phyloP scores from a whole-genome alignment of 2,329 filamentous ascomycete species.

The Cladosporium austrohemisphaericum region DNA sequence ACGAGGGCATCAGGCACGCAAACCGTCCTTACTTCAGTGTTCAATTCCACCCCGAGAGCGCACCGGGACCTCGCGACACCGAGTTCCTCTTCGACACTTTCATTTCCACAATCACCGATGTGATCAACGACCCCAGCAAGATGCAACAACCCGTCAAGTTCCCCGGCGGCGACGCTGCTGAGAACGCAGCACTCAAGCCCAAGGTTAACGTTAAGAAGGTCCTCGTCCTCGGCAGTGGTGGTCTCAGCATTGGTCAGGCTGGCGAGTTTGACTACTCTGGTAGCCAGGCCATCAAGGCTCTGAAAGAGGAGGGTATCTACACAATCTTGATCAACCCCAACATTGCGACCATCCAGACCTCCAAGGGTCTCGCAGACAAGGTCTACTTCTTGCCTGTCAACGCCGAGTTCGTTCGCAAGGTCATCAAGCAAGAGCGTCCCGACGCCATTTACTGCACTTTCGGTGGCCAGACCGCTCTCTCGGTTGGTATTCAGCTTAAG shows the following conservation, averaged over 20 bases:
- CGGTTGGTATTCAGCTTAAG: conserved; percentile 94
- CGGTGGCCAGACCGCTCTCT: conserved; percentile 93
- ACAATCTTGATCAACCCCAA: conserved; percentile 98
- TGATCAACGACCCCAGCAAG: conserved; percentile 62
- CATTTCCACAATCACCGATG: conserved; percentile 74
- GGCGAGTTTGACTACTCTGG: conserved; percentile 99
- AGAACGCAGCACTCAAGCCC: conserved; percentile 73
- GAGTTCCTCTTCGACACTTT: conserved; percentile 98
- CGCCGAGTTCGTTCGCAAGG: conserved; percentile 94
- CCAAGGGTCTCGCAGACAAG: conserved; percentile 95
- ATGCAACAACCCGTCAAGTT: conserved; percentile 75
- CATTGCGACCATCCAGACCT: conserved; percentile 97
- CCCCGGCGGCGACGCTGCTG: conserved; percentile 75
- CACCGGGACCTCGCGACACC: conserved; percentile 89
- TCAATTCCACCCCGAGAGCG: conserved; percentile 98
- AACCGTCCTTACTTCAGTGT: conserved; percentile 93
- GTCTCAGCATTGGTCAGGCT: conserved; percentile 94
- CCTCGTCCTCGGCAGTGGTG: conserved; percentile 87
- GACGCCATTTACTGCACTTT: conserved; percentile 98
- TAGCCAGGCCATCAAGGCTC: conserved; percentile 94
- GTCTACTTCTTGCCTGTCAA: conserved; percentile 98
- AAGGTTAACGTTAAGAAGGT: conserved; percentile 89
- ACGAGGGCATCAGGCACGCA: conserved; percentile 91
- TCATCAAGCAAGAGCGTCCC: conserved; percentile 89
- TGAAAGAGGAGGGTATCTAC: conserved; percentile 98